Evolutionary conservation across 2,329 filamentous ascomycete species (phyloP), one percentile per base, ranked within the genome.

Genomic region (Aspergillus sp.): DNA sequence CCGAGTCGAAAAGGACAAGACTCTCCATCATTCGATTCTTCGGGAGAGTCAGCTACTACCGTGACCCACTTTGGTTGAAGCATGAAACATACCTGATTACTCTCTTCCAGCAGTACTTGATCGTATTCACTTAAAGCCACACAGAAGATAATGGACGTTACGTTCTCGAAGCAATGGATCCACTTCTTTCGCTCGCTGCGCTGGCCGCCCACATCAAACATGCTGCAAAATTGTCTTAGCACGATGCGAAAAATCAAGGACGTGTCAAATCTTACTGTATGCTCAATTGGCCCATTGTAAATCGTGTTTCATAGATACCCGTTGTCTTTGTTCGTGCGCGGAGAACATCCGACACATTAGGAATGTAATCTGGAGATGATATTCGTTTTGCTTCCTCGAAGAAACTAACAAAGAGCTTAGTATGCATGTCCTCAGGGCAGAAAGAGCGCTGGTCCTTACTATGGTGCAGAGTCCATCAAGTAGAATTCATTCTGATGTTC

Each of bases 11-110:
- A 5, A 98, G 78, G 11, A 97, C 81, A 41, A 98, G 70, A 62
- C 90, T 95, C 69, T 98, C 93, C 89, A 97, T 95, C 93, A 98
- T 98, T 50, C 93, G 93, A 67, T 98, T 98, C 89, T 95, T 39
- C n/a, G n/a, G 27, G 13, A 29, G 12, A 19, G 45, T 60, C 29
- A 58, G 46, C 27, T n/a, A 35, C 13, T 26, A 7, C 28, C 40
- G 33, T 11, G 40, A 5, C 33, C 35, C n/a, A 54, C 58, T 61
- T 50, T 41, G 35, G 34, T 33, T 10, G 28, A n/a, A n/a, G n/a
- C n/a, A 43, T 26, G 13, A 12, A 27, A 63, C 78, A 56, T 79
- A 93, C 90, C 77, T 97, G 93, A 63, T 91, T 96, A 70, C 88
- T 95, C 70, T 97, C 93, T 70, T 98, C 93, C 33, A 98, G 76